A percentile compares a stretch with the other conserved stretches of the same genome.
Evolutionary conservation across 2,329 filamentous ascomycete genomes (phyloP).

Genomic region (Beauveria asiatica): DNA sequence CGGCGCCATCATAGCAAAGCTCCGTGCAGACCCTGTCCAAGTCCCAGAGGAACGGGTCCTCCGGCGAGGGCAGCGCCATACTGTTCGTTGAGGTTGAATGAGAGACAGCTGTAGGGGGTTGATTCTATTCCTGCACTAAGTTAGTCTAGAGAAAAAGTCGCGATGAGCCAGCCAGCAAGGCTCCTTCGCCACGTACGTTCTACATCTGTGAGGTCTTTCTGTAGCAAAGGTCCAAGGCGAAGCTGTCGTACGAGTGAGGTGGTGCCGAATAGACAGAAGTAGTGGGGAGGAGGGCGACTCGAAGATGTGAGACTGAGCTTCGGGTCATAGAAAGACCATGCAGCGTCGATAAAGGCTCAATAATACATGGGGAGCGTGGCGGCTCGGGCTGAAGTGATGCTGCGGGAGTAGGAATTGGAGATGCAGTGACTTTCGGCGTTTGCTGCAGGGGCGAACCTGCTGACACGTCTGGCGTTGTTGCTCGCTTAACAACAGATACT

Average conservation of each 20-base stretch:
- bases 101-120: background rate
- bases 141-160: background rate
- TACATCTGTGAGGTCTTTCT: background rate
- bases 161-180: background rate
- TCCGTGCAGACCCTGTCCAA: conserved; percentile 57
- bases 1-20: conserved; percentile 48
- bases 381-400: background rate
- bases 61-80: conserved; percentile 21
- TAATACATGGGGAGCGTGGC: no score
- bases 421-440: background rate
- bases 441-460: background rate
- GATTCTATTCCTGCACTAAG: background rate
- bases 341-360: background rate
- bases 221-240: background rate
- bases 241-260: background rate
- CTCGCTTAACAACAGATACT: background rate
- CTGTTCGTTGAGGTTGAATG: background rate
- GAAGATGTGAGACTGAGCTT: background rate
- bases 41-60: conserved; percentile 70
- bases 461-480: background rate
- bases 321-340: no score
- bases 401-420: background rate
- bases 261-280: background rate
- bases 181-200: background rate
- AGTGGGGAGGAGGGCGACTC: background rate